Evolutionary conservation across 1,284 basidiomycete species (phyloP).

Genomic region (Moniliella sp.): DNA sequence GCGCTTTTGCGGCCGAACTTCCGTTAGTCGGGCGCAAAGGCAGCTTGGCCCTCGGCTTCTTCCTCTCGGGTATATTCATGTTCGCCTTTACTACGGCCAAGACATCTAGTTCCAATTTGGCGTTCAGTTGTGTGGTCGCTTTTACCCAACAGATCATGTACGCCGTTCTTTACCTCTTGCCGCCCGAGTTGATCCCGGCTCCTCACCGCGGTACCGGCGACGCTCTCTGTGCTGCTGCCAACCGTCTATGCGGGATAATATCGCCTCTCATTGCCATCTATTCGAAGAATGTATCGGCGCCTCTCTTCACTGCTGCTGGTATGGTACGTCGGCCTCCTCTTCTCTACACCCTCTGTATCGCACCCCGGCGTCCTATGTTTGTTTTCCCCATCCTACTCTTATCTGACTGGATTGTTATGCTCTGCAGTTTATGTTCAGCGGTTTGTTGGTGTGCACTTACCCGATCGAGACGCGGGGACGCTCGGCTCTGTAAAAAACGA

Average conservation of each 20-base stretch:
- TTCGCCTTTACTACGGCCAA: conserved; percentile 21
- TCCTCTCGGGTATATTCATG: conserved; percentile 29
- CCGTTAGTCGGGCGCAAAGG: conserved; percentile 26
- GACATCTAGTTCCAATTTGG: not conserved
- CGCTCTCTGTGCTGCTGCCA: conserved; percentile 21
- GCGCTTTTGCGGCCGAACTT: conserved; percentile 26
- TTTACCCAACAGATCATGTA: conserved; percentile 14
- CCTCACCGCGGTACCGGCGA: conserved; percentile 30
- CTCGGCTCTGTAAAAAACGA: conserved; percentile 1
- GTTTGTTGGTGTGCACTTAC: conserved; percentile 9
- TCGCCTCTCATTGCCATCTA: conserved; percentile 26
- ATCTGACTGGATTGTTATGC: too few species aligned
- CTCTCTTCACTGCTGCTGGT: conserved; percentile 11
- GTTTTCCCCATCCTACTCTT: too few species aligned
- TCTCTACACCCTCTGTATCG: too few species aligned
- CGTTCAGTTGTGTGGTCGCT: conserved; percentile 2
- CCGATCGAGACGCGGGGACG: conserved; percentile 10
- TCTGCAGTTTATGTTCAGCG: too few species aligned
- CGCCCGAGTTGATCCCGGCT: conserved; percentile 16
- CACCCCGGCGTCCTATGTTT: too few species aligned
- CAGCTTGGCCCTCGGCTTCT: conserved; percentile 26
- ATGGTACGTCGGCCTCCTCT: too few species aligned
- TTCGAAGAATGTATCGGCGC: conserved; percentile 20
- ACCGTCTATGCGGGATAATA: conserved; percentile 23
- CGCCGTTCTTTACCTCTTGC: conserved; percentile 21